Evolutionary conservation across 2,329 filamentous ascomycete species (phyloP).

Genomic region (Mycogone perniciosa): DNA sequence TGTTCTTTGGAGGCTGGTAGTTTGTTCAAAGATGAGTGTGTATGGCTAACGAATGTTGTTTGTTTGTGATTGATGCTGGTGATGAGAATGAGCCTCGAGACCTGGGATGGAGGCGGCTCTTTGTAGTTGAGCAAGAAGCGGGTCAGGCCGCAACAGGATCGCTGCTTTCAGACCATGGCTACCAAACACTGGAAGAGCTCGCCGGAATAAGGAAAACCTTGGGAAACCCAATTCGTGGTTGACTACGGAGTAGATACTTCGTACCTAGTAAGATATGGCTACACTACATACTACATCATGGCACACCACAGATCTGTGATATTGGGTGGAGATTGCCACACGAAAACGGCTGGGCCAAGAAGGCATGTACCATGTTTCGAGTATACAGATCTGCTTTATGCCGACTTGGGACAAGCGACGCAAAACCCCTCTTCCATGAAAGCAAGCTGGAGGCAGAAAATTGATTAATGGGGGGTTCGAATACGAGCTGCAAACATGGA

Average conservation of each 20-base stretch:
- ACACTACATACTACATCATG: no score
- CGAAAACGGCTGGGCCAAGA: no score
- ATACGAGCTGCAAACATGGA: neutral
- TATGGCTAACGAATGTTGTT: constrained; percentile 3
- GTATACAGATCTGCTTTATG: no score
- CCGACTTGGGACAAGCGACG: no score
- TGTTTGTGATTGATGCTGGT: neutral
- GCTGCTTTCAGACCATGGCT: constrained; percentile 10
- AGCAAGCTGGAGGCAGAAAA: neutral
- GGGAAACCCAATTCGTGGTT: neutral
- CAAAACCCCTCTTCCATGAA: no score
- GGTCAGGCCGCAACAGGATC: neutral
- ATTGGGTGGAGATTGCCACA: no score
- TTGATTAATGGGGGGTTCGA: neutral
- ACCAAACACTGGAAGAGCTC: neutral
- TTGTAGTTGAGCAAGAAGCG: constrained; percentile 13
- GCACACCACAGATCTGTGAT: no score
- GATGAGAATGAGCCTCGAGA: neutral
- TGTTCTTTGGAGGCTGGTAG: neutral
- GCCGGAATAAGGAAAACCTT: constrained; percentile 5
- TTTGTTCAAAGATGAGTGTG: neutral
- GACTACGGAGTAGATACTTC: no score
- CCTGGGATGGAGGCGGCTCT: constrained; percentile 12
- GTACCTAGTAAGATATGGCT: neutral
- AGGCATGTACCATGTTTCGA: no score